Evolutionary conservation across 2,329 filamentous ascomycete genomes (phyloP), one percentile per base, ranked within the genome.

Genomic region (Colletotrichum abscissum): DNA sequence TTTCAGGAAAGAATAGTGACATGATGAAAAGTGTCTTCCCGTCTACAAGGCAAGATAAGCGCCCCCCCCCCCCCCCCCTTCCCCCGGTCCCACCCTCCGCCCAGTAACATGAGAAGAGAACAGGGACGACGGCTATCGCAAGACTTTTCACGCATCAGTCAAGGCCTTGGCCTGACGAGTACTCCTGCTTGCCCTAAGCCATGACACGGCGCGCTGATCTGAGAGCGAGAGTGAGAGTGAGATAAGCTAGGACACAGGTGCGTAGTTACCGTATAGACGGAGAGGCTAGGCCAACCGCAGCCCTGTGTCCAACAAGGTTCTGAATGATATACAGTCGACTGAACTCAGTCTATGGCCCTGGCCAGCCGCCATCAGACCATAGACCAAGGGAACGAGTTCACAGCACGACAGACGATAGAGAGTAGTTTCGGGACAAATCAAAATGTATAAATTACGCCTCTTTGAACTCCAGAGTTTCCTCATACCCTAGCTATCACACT

Each of bases 361-460:
- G 19, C 8, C 42, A 49, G 12, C 42, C 7, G 7, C 42, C 7
- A 1, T n/a, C 30, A 4, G n/a, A 35, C 7, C 12, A 38, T 5
- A 11, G 12, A 54, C 2, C 33, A 19, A 19, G 38, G 38, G 0
- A 42, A 3, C n/a, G 16, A 12, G 4, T 16, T 7, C 16, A 33
- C 19, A 7, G n/a, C n/a, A 56, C 4, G 12, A 11, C 16, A 7
- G 16, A 30, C 11, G 14, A 5, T 28, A 46, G 12, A 42, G 11
- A 9, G 22, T 28, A 16, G 35, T 26, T 30, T 24, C 56, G 52
- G 66, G 62, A 67, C 49, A 72, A 72, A 58, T 59, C 72, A 68
- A 63, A 72, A 52, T 66, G 63, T 74, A 63, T 74, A 73, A 68
- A 74, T 74, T 63, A 73, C 63, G 72, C 69, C 72, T 72, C 69